Evolutionary conservation across 1,139 yeast genomes (phyloP), one percentile per base, ranked within the genome.

Genomic region (Lodderomyces oxycetoniae): DNA sequence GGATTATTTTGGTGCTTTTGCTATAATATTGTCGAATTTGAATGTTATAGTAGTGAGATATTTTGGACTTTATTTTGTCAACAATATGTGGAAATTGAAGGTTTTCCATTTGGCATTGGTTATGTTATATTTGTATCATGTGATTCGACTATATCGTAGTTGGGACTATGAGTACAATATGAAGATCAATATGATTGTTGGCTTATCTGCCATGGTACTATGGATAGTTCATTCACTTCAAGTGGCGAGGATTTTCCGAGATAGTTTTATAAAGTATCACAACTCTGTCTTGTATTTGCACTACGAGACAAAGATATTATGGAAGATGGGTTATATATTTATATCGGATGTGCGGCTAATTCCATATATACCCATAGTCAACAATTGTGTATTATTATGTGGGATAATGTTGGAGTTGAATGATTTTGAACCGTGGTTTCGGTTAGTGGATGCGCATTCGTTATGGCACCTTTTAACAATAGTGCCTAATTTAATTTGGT

Each of bases 381-480:
- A 67, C 23, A 67, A 66, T 39, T 2, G 54, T 2, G 59, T 67
- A 58, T 44, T 68, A 26, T 32, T 63, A 9, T 13, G 46, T 5
- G 65, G 71, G 1, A 57, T 67, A 48, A 38, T 51, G n/a, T 57
- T 68, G 30, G 74, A 68, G 38, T 37, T 65, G 12, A 46, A 50
- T 26, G 74, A 68, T 37, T 67, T 66, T 37, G 51, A 51, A 11
- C 74, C 74, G 1, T 35, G 54, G 36, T 39, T 27, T 13, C 48
- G 57, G 30, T 43, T 67, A 16, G 37, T 68, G 1, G 74, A 68
- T 43, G 68, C 69, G 8, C 74, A 68, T 48, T 47, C 67, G 7
- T 38, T 68, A 9, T 68, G 74, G 74, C 74, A 68, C 41, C 49
- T 67, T 17, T 50, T 63, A 26, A 68, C 74, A 3, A 60, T 67